These are phyloP conservation scores for Pelargonium australe DNA, from an alignment of 441 rosid species.

Conservation along the genomic window DNA sequence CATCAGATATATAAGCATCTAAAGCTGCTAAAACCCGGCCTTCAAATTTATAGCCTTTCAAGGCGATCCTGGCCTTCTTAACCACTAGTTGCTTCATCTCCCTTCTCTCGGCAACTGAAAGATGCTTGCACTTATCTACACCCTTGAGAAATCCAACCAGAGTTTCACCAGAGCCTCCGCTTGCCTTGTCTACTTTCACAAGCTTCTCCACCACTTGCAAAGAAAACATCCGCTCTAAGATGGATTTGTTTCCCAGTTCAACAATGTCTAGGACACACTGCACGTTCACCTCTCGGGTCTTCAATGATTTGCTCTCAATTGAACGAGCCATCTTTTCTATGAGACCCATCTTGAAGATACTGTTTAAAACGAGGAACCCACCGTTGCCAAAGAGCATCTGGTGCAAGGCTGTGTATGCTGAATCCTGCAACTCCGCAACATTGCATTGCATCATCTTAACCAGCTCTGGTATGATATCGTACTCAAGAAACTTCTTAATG, in stretches of 20 bases:
- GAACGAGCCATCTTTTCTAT: too few species aligned
- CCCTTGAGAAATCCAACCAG: constrained; percentile 24
- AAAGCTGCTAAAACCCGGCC: constrained; percentile 15
- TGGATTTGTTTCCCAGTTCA: constrained; percentile 19
- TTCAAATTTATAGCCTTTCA: constrained; percentile 23
- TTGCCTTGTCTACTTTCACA: constrained; percentile 19
- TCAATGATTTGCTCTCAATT: constrained; percentile 10
- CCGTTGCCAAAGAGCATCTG: constrained; percentile 24
- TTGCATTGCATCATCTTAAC: constrained; percentile 27
- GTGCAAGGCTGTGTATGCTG: constrained; percentile 23
- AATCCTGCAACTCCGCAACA: constrained; percentile 23
- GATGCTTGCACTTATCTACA: constrained; percentile 23
- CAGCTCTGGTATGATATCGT: constrained; percentile 19
- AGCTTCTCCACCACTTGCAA: constrained; percentile 25
- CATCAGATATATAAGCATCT: constrained; percentile 17
- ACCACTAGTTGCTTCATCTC: constrained; percentile 26
- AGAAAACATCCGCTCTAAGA: constrained; percentile 20
- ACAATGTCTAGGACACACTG: constrained; percentile 24
- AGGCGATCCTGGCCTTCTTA: constrained; percentile 11
- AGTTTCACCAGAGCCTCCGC: constrained; percentile 20
- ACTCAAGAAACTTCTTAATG: constrained; percentile 20
- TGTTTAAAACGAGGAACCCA: constrained; percentile 21
- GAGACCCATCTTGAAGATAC: constrained; percentile 15
- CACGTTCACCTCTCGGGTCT: constrained; percentile 20
- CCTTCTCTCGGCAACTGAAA: constrained; percentile 22